Evolutionary conservation across 202 grass and related monocot genomes (phyloP).

Genomic region (Dendrocalamus latiflorus): DNA sequence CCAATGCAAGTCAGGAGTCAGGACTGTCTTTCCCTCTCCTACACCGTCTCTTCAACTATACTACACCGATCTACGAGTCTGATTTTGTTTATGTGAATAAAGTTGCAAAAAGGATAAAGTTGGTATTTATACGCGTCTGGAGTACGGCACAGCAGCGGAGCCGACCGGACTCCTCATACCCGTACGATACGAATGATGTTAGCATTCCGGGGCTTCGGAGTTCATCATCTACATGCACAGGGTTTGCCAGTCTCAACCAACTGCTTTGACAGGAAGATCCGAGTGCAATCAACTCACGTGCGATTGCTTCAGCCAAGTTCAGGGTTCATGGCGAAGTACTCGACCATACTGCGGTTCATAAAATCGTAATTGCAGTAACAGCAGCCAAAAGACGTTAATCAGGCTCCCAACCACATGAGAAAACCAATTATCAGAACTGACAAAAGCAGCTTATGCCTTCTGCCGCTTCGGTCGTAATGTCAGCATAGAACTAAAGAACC

Average conservation of each 20-base stretch:
- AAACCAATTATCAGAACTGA: constrained; percentile 7
- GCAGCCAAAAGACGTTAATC: neutral
- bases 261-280: neutral
- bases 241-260: neutral
- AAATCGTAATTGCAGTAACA: neutral
- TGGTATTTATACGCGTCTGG: no score
- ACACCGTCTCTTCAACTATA: no score
- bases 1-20: no score
- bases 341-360: no score
- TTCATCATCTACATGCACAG: neutral
- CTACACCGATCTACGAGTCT: no score
- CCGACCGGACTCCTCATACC: neutral
- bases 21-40: no score
- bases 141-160: no score
- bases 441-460: constrained; percentile 3
- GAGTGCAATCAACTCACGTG: neutral
- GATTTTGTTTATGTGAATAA: no score
- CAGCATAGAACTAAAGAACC: constrained; percentile 25
- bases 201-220: neutral
- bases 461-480: neutral
- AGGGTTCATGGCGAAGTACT: neutral
- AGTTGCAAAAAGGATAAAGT: no score
- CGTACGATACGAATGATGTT: neutral
- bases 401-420: neutral
- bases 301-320: neutral